A percentile compares a stretch with the other conserved stretches of the same genome.
These are phyloP conservation scores for Miscanthus lutarioriparius DNA, from an alignment of 176 grass and related monocot species.

Conservation along the genomic window DNA sequence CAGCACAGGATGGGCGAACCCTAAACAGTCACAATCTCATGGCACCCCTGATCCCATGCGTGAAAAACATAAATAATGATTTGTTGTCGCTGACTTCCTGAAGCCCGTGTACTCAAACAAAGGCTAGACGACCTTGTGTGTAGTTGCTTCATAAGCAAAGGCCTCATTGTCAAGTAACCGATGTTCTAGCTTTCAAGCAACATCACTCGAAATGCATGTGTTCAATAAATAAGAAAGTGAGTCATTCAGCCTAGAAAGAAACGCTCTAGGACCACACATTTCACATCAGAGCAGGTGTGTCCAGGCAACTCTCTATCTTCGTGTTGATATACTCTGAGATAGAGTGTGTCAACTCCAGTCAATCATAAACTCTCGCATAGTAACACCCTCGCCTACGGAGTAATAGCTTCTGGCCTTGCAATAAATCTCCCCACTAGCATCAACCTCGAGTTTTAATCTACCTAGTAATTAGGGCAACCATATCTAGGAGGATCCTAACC, in stretches of 20 bases:
- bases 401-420: not conserved
- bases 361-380: not conserved
- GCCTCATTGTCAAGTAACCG: not conserved
- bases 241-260: not conserved
- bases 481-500: constrained; percentile 8
- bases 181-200: constrained; percentile 23
- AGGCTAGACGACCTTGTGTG: not conserved
- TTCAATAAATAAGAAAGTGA: not conserved
- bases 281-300: not conserved
- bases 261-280: not conserved
- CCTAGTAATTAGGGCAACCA: not conserved
- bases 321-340: not conserved
- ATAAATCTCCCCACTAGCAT: not conserved
- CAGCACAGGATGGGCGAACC: not conserved
- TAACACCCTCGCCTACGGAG: not conserved
- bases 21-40: not conserved
- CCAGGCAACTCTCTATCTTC: not conserved
- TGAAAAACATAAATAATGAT: not conserved
- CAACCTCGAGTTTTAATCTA: not conserved
- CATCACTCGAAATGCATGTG: not conserved
- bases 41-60: not conserved
- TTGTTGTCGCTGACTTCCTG: not conserved
- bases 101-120: too few species aligned
- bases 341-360: not conserved
- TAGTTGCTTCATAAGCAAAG: constrained; percentile 20